These are phyloP conservation scores for Rhynchosporium graminicola DNA, from an alignment of 2,329 filamentous ascomycete species.

Conservation along the genomic window DNA sequence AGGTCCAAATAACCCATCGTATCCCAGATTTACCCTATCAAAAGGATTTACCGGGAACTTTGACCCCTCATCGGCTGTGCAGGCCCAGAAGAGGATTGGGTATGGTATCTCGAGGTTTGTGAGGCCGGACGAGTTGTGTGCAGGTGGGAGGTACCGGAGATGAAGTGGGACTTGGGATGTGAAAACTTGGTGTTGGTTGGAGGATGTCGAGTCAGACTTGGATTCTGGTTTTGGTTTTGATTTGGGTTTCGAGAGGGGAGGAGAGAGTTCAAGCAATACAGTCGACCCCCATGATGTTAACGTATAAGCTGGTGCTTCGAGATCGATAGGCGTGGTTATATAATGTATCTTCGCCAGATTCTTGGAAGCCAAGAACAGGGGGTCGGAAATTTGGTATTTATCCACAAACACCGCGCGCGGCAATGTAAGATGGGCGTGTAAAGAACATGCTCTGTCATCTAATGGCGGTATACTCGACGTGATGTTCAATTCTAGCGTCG, in stretches of 20 bases:
- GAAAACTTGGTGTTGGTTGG: constrained; percentile 49
- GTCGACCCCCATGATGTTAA: constrained; percentile 76
- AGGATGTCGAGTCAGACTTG: too few relatives aligned
- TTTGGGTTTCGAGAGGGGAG: constrained; percentile 39
- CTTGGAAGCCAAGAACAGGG: constrained; percentile 77
- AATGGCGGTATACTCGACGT: constrained; percentile 52
- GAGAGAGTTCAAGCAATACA: constrained; percentile 72
- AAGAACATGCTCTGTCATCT: constrained; percentile 61
- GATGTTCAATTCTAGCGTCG: constrained; percentile 70
- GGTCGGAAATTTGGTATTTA: constrained; percentile 78
- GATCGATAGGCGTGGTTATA: constrained; percentile 75
- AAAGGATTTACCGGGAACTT: constrained; percentile 81
- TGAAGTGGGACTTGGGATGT: constrained; percentile 78
- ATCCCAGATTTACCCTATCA: constrained; percentile 80
- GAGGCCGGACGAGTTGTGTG: constrained; percentile 50
- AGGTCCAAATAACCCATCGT: constrained; percentile 75
- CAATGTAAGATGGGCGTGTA: constrained; percentile 81
- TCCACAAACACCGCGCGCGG: constrained; percentile 83
- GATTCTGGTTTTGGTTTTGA: too few relatives aligned
- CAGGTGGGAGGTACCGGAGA: constrained; percentile 75
- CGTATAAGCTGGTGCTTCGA: constrained; percentile 87
- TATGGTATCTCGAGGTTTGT: constrained; percentile 66
- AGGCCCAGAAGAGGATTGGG: constrained; percentile 90
- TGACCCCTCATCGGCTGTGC: constrained; percentile 62
- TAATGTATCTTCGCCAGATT: constrained; percentile 70